Base-by-base conservation (phyloP, 2,329 filamentous ascomycete species). In the Bipolaris sorokiniana region DNA sequence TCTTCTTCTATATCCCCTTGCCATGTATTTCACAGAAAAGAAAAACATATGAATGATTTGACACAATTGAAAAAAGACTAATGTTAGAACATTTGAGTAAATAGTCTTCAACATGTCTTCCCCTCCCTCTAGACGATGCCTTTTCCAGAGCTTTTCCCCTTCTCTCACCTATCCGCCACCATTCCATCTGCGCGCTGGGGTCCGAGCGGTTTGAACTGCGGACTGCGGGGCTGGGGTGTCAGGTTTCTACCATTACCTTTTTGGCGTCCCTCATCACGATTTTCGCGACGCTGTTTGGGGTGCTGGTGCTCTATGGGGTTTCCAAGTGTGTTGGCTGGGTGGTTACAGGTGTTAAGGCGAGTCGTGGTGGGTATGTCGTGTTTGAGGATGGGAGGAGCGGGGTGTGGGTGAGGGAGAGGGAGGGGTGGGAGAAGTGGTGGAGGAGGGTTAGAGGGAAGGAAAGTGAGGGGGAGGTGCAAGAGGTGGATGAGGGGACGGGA, bases 191-290 rank as follows among this genome's bases (percentile, higher is more conserved):
- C 51, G 78, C 74, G 7, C 60, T 76, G 7, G 65, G 65, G 1
- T 66, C 75, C 2, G 80, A 81, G 65, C 74, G 79, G 48, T 82
- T 77, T 55, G 80, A 82, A 58, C 69, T 82, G 6, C 74, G 80
- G 2, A 81, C 79, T 9, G 66, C 68, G 16, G 71, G 78, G 5
- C 64, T 81, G 0, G 80, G 80, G 18, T 82, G 80, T 58, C 74
- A 77, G 49, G 79, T 79, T 47, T 81, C 79, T 0, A 81, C 79
- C 6, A 78, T 78, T 7, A 81, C 79, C 0, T 74, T 81, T 23
- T 65, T 82, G 33, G 78, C 77, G 36, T 71, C 78, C 4, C 62
- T 81, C 16, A 71, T 79, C 7, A 79, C 80, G 1, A 74, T 81
- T 41, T 71, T 79, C 34, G 73, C 70, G 26, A 81, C 79, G 0